Evolutionary conservation across 106 monocot species (phyloP), one percentile per base, ranked within the genome.

Genomic region (Vanilla planifolia): DNA sequence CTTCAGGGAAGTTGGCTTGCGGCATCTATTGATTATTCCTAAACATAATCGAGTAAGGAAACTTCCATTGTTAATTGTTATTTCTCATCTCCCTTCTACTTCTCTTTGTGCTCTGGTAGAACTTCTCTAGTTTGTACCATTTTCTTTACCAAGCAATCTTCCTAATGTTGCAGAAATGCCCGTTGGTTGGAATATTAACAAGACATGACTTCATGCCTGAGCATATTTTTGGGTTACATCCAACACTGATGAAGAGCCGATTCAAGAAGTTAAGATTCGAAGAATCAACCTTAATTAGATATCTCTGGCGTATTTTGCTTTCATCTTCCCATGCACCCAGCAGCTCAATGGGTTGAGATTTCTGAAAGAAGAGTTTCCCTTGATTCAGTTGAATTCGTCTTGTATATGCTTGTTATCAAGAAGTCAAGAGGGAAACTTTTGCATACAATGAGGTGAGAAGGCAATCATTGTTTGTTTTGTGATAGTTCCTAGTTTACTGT

Each of bases 161-260:
- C 2, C 6, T 13, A 51, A 3, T 68, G 23, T 47, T 76, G 71
- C 81, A 86, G 86, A 72, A 81, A 33, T 47, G 64, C 26, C 80
- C 80, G 26, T 69, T 80, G 26, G 85, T 85, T 14, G 80, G 85
- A 3, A 80, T 85, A 51, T 46, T 85, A 33, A 85, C 85, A n/a
- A 85, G 85, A 44, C 85, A 85, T 50, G 85, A 85, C 43, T 85
- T 85, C 52, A 79, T 85, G 80, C 73, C 85, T 16, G 85, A 85
- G 37, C 85, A 80, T 62, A 77, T 85, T 36, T 45, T 86, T 34
- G 84, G 72, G 3, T 46, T 84, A 68, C 71, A 84, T 63, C 84
- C 84, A 6, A 36, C 39, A 10, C 41, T 84, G 45, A 21, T 34
- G 53, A 63, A 59, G 21, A 72, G 68, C 72, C 71, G 75, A 26